Conservation (phyloP, 495 filamentous ascomycete genomes). For the Neurospora intermedia region DNA sequence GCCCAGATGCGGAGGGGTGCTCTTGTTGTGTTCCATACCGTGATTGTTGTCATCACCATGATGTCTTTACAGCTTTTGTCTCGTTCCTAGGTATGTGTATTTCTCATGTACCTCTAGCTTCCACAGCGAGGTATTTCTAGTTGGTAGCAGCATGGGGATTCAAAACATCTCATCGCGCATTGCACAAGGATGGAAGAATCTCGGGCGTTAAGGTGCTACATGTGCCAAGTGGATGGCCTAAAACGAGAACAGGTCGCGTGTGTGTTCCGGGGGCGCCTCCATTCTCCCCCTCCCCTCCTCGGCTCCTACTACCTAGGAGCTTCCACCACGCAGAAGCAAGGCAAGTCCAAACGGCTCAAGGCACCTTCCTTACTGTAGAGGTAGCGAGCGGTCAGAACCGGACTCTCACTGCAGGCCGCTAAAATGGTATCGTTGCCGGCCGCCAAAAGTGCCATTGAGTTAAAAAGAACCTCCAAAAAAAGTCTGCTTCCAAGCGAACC, state of each 20-base stretch:
- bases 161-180: neutral
- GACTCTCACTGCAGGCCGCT: neutral
- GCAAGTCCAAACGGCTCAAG: neutral
- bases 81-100: neutral
- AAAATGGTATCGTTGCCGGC: neutral
- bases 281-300: too few relatives aligned
- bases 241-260: neutral
- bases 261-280: neutral
- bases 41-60: neutral
- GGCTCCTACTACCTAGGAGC: neutral
- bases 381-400: neutral
- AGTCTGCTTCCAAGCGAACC: neutral
- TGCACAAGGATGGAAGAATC: neutral
- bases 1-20: neutral
- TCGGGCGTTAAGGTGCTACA: neutral
- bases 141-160: neutral
- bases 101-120: neutral
- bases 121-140: neutral
- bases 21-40: neutral
- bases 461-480: neutral
- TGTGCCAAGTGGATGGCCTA: neutral
- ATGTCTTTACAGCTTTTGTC: neutral
- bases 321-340: neutral
- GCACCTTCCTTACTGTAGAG: neutral
- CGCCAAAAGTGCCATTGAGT: neutral